phyloP scores from a whole-genome alignment of 2,329 filamentous ascomycete species.

The Catunica adiposa region DNA sequence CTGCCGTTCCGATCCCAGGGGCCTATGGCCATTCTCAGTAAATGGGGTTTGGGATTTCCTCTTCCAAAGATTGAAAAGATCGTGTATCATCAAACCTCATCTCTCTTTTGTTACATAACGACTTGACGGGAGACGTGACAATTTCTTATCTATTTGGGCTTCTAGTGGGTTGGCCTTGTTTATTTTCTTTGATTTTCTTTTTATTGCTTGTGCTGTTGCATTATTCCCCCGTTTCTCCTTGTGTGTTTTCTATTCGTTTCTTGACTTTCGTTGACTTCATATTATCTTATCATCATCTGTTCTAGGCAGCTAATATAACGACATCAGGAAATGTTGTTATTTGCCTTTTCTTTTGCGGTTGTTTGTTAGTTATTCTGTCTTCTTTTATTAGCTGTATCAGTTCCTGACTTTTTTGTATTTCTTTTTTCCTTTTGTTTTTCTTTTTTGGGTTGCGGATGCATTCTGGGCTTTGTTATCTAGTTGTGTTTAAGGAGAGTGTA shows the following conservation, averaged over 20 bases:
- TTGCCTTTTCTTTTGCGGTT: background rate
- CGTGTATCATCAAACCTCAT: background rate
- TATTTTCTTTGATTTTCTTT: background rate
- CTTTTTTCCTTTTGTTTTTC: background rate
- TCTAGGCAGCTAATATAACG: background rate
- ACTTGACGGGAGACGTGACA: background rate
- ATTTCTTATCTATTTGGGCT: background rate
- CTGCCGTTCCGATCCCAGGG: slow-evolving; percentile 72
- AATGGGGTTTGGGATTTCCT: background rate
- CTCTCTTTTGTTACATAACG: background rate
- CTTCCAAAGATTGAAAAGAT: background rate
- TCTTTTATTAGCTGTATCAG: no score
- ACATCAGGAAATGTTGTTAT: slow-evolving; percentile 5
- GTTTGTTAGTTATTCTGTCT: background rate
- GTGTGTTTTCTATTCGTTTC: background rate
- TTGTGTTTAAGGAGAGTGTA: slow-evolving; percentile 1
- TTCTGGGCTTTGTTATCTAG: slow-evolving; percentile 9
- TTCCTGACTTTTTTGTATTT: background rate
- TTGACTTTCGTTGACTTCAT: slow-evolving; percentile 1
- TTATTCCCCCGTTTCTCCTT: background rate
- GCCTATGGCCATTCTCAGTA: slow-evolving; percentile 39
- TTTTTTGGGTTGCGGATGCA: background rate
- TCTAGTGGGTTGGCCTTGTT: background rate
- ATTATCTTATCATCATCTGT: slow-evolving; percentile 1
- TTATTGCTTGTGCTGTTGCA: background rate